Evolutionary conservation across 208 protist species (phyloP).

Genomic region (Leishmania aethiopica): DNA sequence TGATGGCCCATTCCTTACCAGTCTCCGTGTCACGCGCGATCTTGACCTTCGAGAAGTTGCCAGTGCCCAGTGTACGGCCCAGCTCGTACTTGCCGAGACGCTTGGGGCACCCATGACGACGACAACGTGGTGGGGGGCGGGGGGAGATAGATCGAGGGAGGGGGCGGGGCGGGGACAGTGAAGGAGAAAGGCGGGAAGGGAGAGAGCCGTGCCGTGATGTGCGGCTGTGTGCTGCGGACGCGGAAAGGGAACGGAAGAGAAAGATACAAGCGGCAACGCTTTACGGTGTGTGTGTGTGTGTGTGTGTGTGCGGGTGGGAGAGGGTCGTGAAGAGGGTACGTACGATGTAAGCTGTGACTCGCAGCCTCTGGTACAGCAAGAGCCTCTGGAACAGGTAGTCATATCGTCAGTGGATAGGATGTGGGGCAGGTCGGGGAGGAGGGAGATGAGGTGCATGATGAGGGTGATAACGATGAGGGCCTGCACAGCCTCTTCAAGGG

Average conservation of each 20-base stretch:
- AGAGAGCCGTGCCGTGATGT: not conserved
- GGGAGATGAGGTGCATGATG: not conserved
- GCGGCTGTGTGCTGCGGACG: not conserved
- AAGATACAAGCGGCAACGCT: not conserved
- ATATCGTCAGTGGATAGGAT: not conserved
- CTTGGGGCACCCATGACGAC: conserved; percentile 53
- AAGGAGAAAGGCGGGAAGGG: not conserved
- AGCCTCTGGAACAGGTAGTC: not conserved
- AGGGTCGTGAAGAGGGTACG: not conserved
- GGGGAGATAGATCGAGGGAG: not conserved
- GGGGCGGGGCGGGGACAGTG: not conserved
- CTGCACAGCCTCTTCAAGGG: not conserved
- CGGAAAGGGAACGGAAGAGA: not conserved
- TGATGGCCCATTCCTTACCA: conserved; percentile 84
- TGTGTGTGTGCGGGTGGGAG: not conserved
- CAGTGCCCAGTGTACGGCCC: conserved; percentile 84
- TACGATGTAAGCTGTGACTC: not conserved
- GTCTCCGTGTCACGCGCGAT: conserved; percentile 67
- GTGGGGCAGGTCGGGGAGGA: not conserved
- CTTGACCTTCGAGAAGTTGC: conserved; percentile 92
- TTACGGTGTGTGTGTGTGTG: conserved; percentile 13
- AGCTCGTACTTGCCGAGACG: conserved; percentile 88
- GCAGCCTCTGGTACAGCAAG: not conserved
- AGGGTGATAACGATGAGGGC: not conserved
- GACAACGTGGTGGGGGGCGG: not conserved